Evolutionary conservation across 208 protist species (phyloP).

Genomic region (Crithidia brevicula): DNA sequence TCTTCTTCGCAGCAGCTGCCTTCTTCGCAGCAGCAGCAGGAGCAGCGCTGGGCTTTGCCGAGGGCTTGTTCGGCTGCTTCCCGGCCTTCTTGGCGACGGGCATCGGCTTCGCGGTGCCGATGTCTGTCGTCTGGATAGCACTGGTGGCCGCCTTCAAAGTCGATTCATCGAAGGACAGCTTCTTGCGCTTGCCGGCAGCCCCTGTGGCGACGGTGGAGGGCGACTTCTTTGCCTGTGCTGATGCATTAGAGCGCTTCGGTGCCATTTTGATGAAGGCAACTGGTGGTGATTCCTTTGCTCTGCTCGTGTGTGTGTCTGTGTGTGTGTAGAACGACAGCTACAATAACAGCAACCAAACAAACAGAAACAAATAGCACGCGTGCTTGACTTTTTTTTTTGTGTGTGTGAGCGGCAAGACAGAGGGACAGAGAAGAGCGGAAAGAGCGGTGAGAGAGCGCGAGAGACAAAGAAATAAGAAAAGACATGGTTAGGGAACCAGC

Average conservation of each 20-base stretch:
- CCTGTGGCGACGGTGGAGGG: background rate
- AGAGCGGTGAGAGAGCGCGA: too few species aligned
- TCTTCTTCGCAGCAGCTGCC: constrained; percentile 29
- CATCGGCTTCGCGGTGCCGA: constrained; percentile 11
- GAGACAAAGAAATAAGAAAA: too few species aligned
- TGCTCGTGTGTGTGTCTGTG: too few species aligned
- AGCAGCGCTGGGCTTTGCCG: background rate
- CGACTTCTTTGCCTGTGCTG: constrained; percentile 12
- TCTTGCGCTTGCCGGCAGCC: constrained; percentile 33
- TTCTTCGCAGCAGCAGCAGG: constrained; percentile 22
- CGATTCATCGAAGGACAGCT: constrained; percentile 28
- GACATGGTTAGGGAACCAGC: too few species aligned
- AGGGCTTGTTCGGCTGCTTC: constrained; percentile 13
- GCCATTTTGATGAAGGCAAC: constrained; percentile 15
- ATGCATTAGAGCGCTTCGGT: constrained; percentile 2
- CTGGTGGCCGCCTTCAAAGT: constrained; percentile 26
- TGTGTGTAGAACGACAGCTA: too few species aligned
- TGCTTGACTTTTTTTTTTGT: too few species aligned
- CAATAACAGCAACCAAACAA: too few species aligned
- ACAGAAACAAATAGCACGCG: too few species aligned
- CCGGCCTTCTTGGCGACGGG: background rate
- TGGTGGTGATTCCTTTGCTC: too few species aligned
- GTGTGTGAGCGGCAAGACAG: too few species aligned
- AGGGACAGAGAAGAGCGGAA: too few species aligned
- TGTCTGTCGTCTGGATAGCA: constrained; percentile 30